These are phyloP conservation scores for Phytophthora cryptogea DNA, from an alignment of 352 stramenopile genomes.

Conservation along the genomic window DNA sequence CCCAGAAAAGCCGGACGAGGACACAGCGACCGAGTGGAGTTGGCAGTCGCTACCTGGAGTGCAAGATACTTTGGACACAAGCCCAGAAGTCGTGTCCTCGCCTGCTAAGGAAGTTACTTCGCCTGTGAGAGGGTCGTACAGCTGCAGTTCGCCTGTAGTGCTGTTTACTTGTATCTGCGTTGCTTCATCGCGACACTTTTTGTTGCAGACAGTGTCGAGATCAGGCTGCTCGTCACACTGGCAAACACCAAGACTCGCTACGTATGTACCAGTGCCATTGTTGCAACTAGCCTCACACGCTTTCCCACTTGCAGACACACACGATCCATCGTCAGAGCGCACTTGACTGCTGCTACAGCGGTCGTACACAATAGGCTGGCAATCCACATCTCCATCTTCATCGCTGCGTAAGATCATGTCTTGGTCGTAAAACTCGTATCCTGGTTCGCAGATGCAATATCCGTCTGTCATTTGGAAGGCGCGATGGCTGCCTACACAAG, in stretches of 20 bases:
- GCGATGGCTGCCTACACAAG: constrained; percentile 86
- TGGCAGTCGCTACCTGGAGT: constrained; percentile 41
- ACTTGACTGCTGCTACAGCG: constrained; percentile 78
- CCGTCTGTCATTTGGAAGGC: constrained; percentile 92
- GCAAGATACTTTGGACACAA: constrained; percentile 66
- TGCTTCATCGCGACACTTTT: constrained; percentile 62
- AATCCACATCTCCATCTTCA: constrained; percentile 88
- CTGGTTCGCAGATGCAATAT: constrained; percentile 91
- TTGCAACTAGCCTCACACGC: constrained; percentile 64
- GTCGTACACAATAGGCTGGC: constrained; percentile 91
- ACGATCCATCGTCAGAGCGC: constrained; percentile 74
- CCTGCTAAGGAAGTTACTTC: constrained; percentile 25
- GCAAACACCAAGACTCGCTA: constrained; percentile 84
- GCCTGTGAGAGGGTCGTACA: constrained; percentile 59
- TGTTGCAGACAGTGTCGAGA: constrained; percentile 83
- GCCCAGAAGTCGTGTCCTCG: constrained; percentile 14
- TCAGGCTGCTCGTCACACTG: constrained; percentile 80
- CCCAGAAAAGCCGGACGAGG: constrained; percentile 58
- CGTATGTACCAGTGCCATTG: constrained; percentile 74
- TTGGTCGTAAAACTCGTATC: constrained; percentile 92
- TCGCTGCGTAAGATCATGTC: constrained; percentile 82
- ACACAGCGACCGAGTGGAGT: constrained; percentile 57
- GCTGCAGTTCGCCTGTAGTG: constrained; percentile 54
- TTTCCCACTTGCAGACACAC: constrained; percentile 46
- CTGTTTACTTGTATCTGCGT: constrained; percentile 65